These are phyloP conservation scores for barley (Hordeum vulgare) DNA, from an alignment of 176 grass and related monocot genomes.

Conservation along the genomic window MorexV3_pseudomolecules_assembly NC_058518.1:229658613-229659112, in stretches of 20 bases:
- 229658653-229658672: no score
- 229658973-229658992: background rate
- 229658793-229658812: no score
- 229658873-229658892: background rate
- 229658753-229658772: background rate
- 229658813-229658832: no score
- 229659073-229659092: conserved; percentile 63
- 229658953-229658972: background rate
- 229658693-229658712: background rate
- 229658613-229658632: background rate
- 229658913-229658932: conserved; percentile 1
- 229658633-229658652: background rate
- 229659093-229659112: conserved; percentile 69
- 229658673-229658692: background rate
- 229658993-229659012: conserved; percentile 5
- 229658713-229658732: background rate
- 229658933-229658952: background rate
- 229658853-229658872: background rate
- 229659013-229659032: conserved; percentile 39
- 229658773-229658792: no score
- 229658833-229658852: background rate
- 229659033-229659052: conserved; percentile 72
- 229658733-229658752: background rate
- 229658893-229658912: background rate
- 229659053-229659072: conserved; percentile 64